Conservation (phyloP, 257 asterid genomes). For the Marsdenia floribunda region DNA sequence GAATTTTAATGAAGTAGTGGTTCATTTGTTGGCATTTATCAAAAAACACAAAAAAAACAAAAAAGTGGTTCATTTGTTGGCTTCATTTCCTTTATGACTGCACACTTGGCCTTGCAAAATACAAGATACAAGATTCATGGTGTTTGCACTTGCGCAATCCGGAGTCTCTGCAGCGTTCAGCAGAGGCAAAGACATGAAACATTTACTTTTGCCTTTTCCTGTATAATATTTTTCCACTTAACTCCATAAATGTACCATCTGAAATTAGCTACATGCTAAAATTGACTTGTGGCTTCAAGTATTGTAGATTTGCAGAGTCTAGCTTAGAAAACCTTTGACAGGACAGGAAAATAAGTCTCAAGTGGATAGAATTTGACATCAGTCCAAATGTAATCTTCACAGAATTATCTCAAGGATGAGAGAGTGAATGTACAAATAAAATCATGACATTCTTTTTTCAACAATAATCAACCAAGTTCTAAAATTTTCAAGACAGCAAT, state of each 20-base stretch:
- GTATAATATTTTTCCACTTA: not conserved
- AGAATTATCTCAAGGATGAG: not conserved
- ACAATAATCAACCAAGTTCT: conserved; percentile 1
- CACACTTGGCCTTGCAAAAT: too few species aligned
- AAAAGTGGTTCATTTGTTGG: too few species aligned
- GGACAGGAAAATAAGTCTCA: too few species aligned
- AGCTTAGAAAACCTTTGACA: not conserved
- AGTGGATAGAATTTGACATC: too few species aligned
- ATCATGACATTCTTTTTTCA: not conserved
- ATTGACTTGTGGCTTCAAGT: not conserved
- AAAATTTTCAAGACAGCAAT: not conserved
- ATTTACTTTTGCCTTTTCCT: not conserved
- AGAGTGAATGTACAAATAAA: not conserved
- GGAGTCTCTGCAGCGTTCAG: conserved; percentile 99
- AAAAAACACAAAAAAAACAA: too few species aligned
- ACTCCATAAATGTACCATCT: not conserved
- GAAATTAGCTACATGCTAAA: not conserved
- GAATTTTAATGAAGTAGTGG: too few species aligned
- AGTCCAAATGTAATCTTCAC: not conserved
- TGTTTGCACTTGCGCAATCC: conserved; percentile 98
- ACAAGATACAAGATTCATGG: too few species aligned
- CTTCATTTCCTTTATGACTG: too few species aligned
- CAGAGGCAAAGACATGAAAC: conserved; percentile 50
- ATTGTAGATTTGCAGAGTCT: not conserved
- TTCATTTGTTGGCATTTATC: too few species aligned